A percentile compares a stretch with the other conserved stretches of the same genome.
Conservation (phyloP, 169 alveolate genomes). For the Eimeria necatrix region DNA sequence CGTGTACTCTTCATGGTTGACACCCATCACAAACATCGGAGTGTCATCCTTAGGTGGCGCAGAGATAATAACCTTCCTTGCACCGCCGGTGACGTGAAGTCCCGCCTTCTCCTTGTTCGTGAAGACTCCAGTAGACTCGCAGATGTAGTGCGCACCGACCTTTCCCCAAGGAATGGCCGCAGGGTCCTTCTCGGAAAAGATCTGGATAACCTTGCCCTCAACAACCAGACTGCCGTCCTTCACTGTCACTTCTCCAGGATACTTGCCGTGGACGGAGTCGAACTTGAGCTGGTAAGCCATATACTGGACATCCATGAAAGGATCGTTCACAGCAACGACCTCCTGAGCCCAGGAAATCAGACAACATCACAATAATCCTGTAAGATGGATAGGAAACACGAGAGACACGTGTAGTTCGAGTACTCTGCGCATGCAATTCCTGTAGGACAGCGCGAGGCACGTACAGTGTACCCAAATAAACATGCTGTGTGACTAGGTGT, state of each 20-base stretch:
- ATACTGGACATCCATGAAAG: conserved; percentile 98
- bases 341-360: conserved; percentile 55
- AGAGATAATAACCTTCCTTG: conserved; percentile 97
- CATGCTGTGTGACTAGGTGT: too few species aligned
- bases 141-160: conserved; percentile 96
- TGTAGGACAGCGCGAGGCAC: too few species aligned
- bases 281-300: conserved; percentile 96
- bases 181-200: conserved; percentile 97
- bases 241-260: conserved; percentile 89
- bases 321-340: conserved; percentile 98
- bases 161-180: conserved; percentile 98
- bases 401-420: too few species aligned
- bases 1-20: conserved; percentile 96
- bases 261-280: conserved; percentile 98
- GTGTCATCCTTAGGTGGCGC: conserved; percentile 99
- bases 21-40: conserved; percentile 99
- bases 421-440: too few species aligned
- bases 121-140: conserved; percentile 99
- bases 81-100: conserved; percentile 98
- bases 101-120: conserved; percentile 96
- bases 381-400: too few species aligned
- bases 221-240: conserved; percentile 91
- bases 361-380: not conserved
- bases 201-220: conserved; percentile 90
- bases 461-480: too few species aligned